Conservation (phyloP, 2,329 filamentous ascomycete species). For the Zarea fungicola region DNA sequence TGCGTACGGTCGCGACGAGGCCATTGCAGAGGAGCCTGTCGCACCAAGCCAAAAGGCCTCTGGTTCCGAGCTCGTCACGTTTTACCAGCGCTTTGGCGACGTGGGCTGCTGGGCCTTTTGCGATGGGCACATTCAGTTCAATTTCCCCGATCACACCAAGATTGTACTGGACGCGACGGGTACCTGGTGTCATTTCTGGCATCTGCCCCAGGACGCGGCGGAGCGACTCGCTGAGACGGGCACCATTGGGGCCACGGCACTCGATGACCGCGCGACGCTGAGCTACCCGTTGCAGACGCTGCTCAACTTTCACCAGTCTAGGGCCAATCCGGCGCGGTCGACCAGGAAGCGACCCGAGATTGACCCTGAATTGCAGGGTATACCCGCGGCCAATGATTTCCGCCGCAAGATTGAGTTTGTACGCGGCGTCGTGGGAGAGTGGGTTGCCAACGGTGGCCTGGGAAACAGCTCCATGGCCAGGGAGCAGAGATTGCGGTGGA, state of each 20-base stretch:
- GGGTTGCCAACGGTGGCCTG: constrained; percentile 64
- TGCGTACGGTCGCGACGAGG: constrained; percentile 67
- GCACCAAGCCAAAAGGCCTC: constrained; percentile 35
- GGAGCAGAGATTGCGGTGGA: constrained; percentile 52
- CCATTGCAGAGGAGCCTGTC: constrained; percentile 42
- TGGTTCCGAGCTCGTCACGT: constrained; percentile 60
- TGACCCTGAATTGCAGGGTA: constrained; percentile 53
- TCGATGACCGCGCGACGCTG: constrained; percentile 65
- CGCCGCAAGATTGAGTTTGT: constrained; percentile 71
- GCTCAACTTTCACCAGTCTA: constrained; percentile 56
- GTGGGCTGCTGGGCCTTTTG: constrained; percentile 78
- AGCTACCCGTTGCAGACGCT: constrained; percentile 69
- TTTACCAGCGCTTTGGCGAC: constrained; percentile 76
- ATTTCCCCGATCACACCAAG: constrained; percentile 86
- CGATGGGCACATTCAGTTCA: constrained; percentile 79
- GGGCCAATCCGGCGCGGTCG: constrained; percentile 35
- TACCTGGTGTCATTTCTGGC: constrained; percentile 73
- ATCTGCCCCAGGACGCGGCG: constrained; percentile 66
- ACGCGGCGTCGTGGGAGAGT: constrained; percentile 61
- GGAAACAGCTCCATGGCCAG: constrained; percentile 59
- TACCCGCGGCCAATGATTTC: constrained; percentile 68
- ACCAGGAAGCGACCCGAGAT: constrained; percentile 56
- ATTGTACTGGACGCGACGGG: constrained; percentile 70
- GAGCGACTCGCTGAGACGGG: constrained; percentile 58
- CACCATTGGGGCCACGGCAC: constrained; percentile 63